These are phyloP conservation scores for Dendrobium huoshanense DNA, from an alignment of 106 monocot genomes.

Conservation along the genomic window DNA sequence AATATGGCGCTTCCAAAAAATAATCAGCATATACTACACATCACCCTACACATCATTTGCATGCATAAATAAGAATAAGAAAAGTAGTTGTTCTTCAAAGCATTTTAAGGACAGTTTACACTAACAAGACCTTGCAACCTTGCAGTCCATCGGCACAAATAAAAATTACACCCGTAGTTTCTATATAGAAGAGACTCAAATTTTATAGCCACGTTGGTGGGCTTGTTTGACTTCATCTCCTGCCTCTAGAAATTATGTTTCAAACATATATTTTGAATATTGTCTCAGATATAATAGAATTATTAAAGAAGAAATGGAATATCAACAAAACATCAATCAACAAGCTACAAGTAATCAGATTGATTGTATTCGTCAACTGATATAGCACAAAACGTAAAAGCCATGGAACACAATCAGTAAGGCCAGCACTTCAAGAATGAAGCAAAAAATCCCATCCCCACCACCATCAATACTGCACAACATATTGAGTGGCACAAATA, in stretches of 20 bases:
- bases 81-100: background rate
- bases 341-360: background rate
- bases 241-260: too few species aligned
- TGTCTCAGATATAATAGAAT: background rate
- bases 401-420: background rate
- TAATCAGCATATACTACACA: background rate
- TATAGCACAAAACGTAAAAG: background rate
- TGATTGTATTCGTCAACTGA: background rate
- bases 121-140: background rate
- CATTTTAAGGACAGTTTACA: background rate
- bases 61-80: background rate
- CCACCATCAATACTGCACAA: background rate
- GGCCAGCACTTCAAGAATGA: background rate
- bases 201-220: background rate
- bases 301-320: background rate
- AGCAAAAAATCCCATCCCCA: background rate
- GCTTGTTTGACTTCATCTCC: background rate
- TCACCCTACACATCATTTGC: background rate
- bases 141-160: background rate
- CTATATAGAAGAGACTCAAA: background rate
- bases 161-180: background rate
- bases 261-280: background rate
- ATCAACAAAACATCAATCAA: background rate
- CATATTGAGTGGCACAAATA: background rate
- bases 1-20: background rate